Evolutionary conservation across 345 rosid genomes (phyloP), one percentile per base, ranked within the genome.

Genomic region (Reutealis trisperma): DNA sequence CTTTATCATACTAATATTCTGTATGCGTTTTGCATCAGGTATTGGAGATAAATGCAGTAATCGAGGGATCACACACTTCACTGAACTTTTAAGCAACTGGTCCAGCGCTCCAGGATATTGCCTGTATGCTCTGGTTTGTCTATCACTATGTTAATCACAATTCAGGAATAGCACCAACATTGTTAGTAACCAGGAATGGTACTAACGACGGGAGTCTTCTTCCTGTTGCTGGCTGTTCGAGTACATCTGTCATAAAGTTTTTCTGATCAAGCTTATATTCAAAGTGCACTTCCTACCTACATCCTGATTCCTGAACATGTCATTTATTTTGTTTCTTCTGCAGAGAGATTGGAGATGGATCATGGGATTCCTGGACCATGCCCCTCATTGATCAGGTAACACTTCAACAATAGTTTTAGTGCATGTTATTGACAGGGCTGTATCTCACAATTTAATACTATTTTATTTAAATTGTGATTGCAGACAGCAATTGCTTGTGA

Each of bases 331-430:
- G 63, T 57, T 13, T 47, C 51, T 34, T 49, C 37, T 77, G 64
- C 78, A 94, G 97, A 73, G 95, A 91, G 81, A 94, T 92, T 80
- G 97, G 98, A 77, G 91, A 92, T 51, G 98, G 97, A 67, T 45
- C 89, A 10, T 94, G 94, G 98, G 97, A 94, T 84, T 94, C 98
- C 27, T 94, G 98, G 97, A 86, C 89, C 13, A 85, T 92, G 89
- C 97, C 98, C 15, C 95, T 94, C 27, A 62, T 70, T 5, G 89
- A 92, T 58, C 97, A 94, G 91, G 97, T 92, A 52, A 86, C 19
- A 42, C 41, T 62, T 44, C 49, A 62, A 79, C 47, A 67, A 74
- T 65, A 19, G 30, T 27, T 51, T 80, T 19, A 73, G 13, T 1
- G 6, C 3, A 32, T 34, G 3, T 69, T 77, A 58, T 76, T 65